A percentile compares a stretch with the other conserved stretches of the same genome.
phyloP scores from a whole-genome alignment of 495 filamentous ascomycete genomes.

The Neurospora sp. region DNA sequence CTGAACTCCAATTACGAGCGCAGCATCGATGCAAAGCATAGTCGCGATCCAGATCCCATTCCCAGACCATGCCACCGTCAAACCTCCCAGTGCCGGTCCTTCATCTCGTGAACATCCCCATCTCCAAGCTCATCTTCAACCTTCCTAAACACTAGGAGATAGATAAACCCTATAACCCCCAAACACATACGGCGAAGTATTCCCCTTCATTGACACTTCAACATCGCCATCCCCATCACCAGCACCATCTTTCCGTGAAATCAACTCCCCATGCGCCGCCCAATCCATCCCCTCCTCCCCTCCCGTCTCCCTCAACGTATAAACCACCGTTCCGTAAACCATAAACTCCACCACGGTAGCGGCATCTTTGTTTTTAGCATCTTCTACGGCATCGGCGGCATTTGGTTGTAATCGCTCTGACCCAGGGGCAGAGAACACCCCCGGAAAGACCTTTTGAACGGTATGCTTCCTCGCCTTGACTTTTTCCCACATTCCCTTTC shows the following conservation, averaged over 20 bases:
- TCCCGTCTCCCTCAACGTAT: slow-evolving; percentile 10
- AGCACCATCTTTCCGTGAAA: too few relatives aligned
- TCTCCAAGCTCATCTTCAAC: background rate
- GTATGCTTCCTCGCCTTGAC: slow-evolving; percentile 21
- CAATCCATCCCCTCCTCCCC: slow-evolving; percentile 5
- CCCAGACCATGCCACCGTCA: background rate
- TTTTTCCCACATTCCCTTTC: slow-evolving; percentile 17
- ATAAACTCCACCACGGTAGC: slow-evolving; percentile 14
- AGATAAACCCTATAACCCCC: background rate
- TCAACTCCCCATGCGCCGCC: slow-evolving; percentile 11
- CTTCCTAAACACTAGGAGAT: background rate
- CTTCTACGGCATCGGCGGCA: too few relatives aligned
- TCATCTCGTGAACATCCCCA: background rate
- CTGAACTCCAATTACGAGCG: too few relatives aligned
- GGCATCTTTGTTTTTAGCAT: too few relatives aligned
- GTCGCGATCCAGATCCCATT: background rate
- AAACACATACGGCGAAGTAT: background rate
- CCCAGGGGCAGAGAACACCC: background rate
- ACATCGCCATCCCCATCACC: too few relatives aligned
- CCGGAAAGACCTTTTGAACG: slow-evolving; percentile 25
- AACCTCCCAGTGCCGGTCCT: background rate
- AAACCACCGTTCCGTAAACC: slow-evolving; percentile 21
- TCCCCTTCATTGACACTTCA: too few relatives aligned
- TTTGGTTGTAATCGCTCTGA: too few relatives aligned
- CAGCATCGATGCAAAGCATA: background rate